Evolutionary conservation across 2,329 filamentous ascomycete genomes (phyloP).

Genomic region (Ophiostoma ips): DNA sequence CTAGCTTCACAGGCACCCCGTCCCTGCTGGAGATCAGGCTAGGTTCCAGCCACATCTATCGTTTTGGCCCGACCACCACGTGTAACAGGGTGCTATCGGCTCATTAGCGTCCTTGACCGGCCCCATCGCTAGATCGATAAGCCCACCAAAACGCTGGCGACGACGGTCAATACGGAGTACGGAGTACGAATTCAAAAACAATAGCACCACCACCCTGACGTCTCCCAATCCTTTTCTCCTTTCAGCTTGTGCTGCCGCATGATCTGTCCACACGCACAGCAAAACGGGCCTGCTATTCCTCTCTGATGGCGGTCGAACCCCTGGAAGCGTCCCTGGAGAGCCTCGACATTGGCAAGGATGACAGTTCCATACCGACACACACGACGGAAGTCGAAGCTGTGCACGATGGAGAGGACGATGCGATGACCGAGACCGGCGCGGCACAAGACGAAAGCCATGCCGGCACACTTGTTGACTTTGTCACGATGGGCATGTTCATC

Average conservation of each 20-base stretch:
- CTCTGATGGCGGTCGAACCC: not conserved
- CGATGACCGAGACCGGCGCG: not conserved
- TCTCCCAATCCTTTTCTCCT: too few relatives aligned
- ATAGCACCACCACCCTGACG: too few relatives aligned
- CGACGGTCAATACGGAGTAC: not conserved
- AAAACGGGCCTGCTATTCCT: not conserved
- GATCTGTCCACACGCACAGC: not conserved
- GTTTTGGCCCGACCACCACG: not conserved
- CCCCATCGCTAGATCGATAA: slow-evolving; percentile 5
- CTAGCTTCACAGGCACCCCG: not conserved
- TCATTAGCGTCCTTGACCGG: slow-evolving; percentile 2
- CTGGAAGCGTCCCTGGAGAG: not conserved
- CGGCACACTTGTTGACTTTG: slow-evolving; percentile 41
- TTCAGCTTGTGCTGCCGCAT: not conserved
- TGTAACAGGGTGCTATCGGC: slow-evolving; percentile 1
- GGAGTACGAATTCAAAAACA: not conserved
- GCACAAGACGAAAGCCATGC: not conserved
- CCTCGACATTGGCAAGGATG: not conserved
- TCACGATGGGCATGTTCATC: slow-evolving; percentile 61
- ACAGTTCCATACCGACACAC: not conserved
- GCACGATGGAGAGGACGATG: not conserved
- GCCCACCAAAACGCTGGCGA: not conserved
- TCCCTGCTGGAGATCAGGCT: not conserved
- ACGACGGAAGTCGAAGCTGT: not conserved
- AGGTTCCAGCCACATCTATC: not conserved